A percentile compares a stretch with the other conserved stretches of the same genome.
phyloP scores from a whole-genome alignment of 768 basidiomycete species.

The Podaxis sp. region DNA sequence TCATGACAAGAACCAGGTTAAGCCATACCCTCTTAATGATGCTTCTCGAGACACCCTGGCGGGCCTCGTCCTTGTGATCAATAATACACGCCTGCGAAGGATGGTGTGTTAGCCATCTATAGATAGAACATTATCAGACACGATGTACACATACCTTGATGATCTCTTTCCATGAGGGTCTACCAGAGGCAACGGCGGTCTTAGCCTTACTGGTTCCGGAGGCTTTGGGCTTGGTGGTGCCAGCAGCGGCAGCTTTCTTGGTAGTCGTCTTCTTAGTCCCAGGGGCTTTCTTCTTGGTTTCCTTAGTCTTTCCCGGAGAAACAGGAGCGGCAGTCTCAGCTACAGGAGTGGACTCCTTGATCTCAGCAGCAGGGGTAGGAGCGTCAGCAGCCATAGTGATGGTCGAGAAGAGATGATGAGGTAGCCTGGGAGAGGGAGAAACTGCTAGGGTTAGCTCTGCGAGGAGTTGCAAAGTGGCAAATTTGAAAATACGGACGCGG shows the following conservation, averaged over 20 bases:
- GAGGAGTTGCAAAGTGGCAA: constrained; percentile 10
- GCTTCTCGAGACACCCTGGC: constrained; percentile 71
- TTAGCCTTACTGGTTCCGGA: constrained; percentile 28
- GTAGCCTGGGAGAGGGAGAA: constrained; percentile 16
- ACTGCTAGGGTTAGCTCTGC: constrained; percentile 16
- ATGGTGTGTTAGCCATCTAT: constrained; percentile 3
- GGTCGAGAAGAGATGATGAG: constrained; percentile 12
- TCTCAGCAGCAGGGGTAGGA: constrained; percentile 12
- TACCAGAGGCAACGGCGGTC: constrained; percentile 23
- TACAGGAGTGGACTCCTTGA: constrained; percentile 22
- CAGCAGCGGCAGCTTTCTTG: constrained; percentile 27
- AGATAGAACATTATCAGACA: background rate
- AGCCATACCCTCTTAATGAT: constrained; percentile 77
- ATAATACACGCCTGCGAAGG: constrained; percentile 66
- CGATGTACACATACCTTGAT: constrained; percentile 36
- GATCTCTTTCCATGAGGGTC: constrained; percentile 57
- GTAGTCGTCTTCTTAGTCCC: constrained; percentile 21
- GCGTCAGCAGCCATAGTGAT: constrained; percentile 11
- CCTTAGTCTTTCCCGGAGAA: constrained; percentile 15
- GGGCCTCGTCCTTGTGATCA: constrained; percentile 60
- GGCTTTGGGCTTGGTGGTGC: constrained; percentile 32
- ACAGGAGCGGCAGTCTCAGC: constrained; percentile 20
- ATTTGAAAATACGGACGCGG: constrained; percentile 2
- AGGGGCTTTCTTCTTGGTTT: constrained; percentile 16
- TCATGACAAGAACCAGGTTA: background rate